Evolutionary conservation across 495 filamentous ascomycete species (phyloP), one percentile per base, ranked within the genome.

Genomic region (Hypoxylon perforatum): DNA sequence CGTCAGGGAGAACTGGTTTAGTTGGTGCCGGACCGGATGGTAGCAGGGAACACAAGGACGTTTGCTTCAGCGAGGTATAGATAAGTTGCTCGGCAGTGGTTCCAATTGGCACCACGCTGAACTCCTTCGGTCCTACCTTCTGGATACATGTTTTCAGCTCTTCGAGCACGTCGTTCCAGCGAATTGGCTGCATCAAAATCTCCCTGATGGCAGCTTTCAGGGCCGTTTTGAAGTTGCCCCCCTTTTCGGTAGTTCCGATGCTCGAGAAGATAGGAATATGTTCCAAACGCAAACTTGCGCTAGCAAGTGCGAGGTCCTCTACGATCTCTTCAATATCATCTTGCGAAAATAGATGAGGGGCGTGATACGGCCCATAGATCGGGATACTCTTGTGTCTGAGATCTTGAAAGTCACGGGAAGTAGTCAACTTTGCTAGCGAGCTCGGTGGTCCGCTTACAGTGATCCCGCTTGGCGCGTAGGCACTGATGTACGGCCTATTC

Each of bases 271-370:
- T 9, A 21, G 72, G 22, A 11, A 74, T 69, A 21, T 64, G 42
- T 1, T 65, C 33, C 14, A 67, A 49, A 57, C 39, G 53, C 3
- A 30, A 33, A 30, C 15, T n/a, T 0, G 39, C 12, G 4, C 23
- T 46, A 18, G 5, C 19, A 22, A 11, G 14, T 12, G 11, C 23
- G 1, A 57, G 5, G 91, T 78, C 3, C 88, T 89, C 61, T 89
- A 64, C 30, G 23, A 64, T 64, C 11, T 64, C 61, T 6, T 51
- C 39, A 9, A 64, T 46, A 33, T 77, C 69, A 0, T 63, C 49
- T 12, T 56, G 22, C 14, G 66, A 58, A 50, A 70, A 73, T 12
- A 76, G 61, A 70, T 77, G 74, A 2, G 63, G 35, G 1, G 69
- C 74, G 48, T 77, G 75, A 30, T 73, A 76, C 6, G 74, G 75